Base-by-base conservation (phyloP, 768 basidiomycete species). In the Fibroporia radiculosa region DNA sequence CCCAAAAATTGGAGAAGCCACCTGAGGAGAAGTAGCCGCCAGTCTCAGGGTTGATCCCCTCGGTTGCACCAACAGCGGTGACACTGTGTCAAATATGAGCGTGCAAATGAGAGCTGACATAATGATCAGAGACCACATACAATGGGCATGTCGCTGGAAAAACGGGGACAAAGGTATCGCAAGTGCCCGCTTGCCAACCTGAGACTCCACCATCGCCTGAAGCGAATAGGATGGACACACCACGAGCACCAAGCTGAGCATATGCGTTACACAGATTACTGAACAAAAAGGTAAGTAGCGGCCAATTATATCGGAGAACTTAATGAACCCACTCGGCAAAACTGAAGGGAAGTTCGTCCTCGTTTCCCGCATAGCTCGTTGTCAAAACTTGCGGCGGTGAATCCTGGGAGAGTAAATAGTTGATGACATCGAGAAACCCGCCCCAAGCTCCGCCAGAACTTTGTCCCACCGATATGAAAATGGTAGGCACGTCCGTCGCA, bases 131-230 rank as follows among this genome's bases (percentile, higher is more conserved):
- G 22, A n/a, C 8, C 26, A 42, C 60, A 29, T 38, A 65, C 62
- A 55, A 66, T 11, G 66, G 62, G 43, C 67, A 67, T 14, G 58
- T 58, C 4, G 61, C 58, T 1, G 64, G 65, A 62, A 67, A 66
- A 3, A 62, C 60, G 4, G 62, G 59, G 8, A 64, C 42, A 55
- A 67, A 69, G 23, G 46, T 58, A 13, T 44, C 55, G 58, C 65
- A 65, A 12, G 35, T 22, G 8, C 42, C 38, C 36, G 47, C 33
- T 42, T 61, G 59, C 6, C 54, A 54, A n/a, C 65, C 65, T 11
- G 58, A 59, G 31, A 65, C 65, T 45, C 66, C 66, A 23, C 62
- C 64, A 44, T 68, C 66, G 25, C 67, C 67, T 7, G 67, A 66
- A 0, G 63, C 58, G 57, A 66, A 67, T n/a, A 69, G 49, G 47